Base-by-base conservation (phyloP, 306 rosid genomes). In the Astragalus membranaceus region DNA sequence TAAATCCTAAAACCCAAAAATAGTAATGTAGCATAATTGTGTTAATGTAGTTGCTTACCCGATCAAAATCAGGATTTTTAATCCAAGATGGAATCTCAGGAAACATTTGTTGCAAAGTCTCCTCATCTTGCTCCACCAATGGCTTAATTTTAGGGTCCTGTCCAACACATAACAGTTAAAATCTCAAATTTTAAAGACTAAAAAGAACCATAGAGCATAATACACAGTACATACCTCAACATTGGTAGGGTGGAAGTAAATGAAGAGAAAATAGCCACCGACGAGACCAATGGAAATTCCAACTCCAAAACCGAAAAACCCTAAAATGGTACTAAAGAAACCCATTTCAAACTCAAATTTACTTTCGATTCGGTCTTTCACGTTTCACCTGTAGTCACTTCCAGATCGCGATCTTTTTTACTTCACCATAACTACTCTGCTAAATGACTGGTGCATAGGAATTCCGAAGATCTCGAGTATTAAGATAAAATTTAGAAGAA, bases 21-120 rank as follows among this genome's bases (percentile, higher is more conserved):
- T 41, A 2, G 60, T 32, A 64, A 20, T 49, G 71, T 4, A 39
- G 8, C 15, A 54, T 36, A 60, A 23, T 36, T 44, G 47, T 6
- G 36, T 51, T 51, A 49, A 2, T 42, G 8, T 2, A 16, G 9
- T 36, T 37, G 5, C 13, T 11, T 81, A 93, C 98, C 66, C 98
- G 84, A 78, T 93, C 97, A 43, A 84, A 90, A 63, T 93, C 98
- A 1, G 98, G 98, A 77, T 77, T 87, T 63, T 93, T 93, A 64
- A 93, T 84, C 98, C 97, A 93, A 42, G 81, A 76, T 1, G 97
- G 98, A 72, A 93, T 88, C 85, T 93, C 97, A 8, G 91, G 96
- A 39, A 93, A 62, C 89, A 93, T 88, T 67, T 72, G 77, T 67
- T 85, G 92, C 87, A 93, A 77, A 26, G 84, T 82, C 67, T 69